Evolutionary conservation across 2,329 filamentous ascomycete species (phyloP), one percentile per base, ranked within the genome.

Genomic region (Nigrospora oryzae): DNA sequence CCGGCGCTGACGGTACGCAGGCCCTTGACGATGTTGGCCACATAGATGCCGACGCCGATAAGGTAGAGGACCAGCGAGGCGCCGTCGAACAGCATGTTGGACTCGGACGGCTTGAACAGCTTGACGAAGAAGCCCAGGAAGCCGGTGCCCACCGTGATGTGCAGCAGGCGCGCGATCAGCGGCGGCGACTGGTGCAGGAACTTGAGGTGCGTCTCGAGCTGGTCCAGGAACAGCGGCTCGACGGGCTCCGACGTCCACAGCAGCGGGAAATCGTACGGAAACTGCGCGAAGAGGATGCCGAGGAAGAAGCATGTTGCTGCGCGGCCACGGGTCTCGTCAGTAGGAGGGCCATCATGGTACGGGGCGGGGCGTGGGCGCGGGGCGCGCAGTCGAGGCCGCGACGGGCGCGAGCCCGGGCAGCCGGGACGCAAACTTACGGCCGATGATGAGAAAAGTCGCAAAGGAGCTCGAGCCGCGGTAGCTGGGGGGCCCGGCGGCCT

Each of bases 1-100:
- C 86, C 87, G 6, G 77, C 78, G 47, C 79, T 87, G 36, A 96
- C 85, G 48, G 91, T 84, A 52, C 90, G 75, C 63, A 98, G 75
- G 5, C 91, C 93, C 73, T 95, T 95, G 63, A 97, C 84, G 58
- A 97, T 95, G 67, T 98, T 98, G 56, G 90, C 84, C 53, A 95
- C 80, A 67, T 97, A 98, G 56, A 98, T 86, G 40, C 89, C 88
- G 43, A 94, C 81, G 49, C 89, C 93, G 57, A 93, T 89, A 45
- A 91, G 75, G 66, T 91, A 93, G 55, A 89, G 76, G 14, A 88
- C 83, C 13, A 91, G 78, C 51, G 84, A 88, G 46, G 89, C 81
- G 59, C 85, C 86, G 67, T 85, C 93, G 64, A 98, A 98, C 46
- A 98, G 83, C 70, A 95, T 86, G 73, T 98, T 98, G 52, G 87